Base-by-base conservation (phyloP, 2,329 filamentous ascomycete species). In the Aspergillus candidus region DNA sequence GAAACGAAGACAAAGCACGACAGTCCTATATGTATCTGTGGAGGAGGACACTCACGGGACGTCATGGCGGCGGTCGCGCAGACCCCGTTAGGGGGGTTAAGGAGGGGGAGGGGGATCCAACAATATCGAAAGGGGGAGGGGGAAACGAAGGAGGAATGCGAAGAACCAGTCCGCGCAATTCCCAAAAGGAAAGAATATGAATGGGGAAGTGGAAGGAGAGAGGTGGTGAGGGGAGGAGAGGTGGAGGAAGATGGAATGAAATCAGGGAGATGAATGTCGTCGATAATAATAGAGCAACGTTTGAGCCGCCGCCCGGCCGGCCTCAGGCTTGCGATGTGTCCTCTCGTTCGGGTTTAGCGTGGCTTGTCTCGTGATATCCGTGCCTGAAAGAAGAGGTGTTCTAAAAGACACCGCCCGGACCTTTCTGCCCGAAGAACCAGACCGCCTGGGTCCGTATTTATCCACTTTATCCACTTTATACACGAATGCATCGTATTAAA, bases 41-140 rank as follows among this genome's bases (percentile, higher is more conserved):
- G 38, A 40, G 47, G 42, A 46, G 34, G 48, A 51, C 47, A 70
- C 75, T 61, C 70, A 78, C 76, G 70, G 62, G 76, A 78, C 67
- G 73, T 73, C 76, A 80, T 80, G 67, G 65, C 66, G 71, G 72
- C 63, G 22, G 22, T 27, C 69, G 69, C 70, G 59, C 60, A 66
- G 66, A 72, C 71, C 73, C 72, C 73, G 69, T 55, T 53, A 52
- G 63, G 65, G 62, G 58, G 50, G 49, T 57, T 49, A 27, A 10
- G 22, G 7, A 10, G 30, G 6, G 33, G 17, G 32, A 33, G 41
- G 38, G 22, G 27, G 39, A 38, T 33, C 38, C 38, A 18, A 44
- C 41, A 18, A 38, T 38, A 39, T 36, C 34, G 32, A 43, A 48
- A 40, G 38, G 40, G 37, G 46, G 42, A 40, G 27, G 38, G 41